These are phyloP conservation scores for Maudiozyma barnettii DNA, from an alignment of 805 yeast species.

Conservation along the genomic window DNA sequence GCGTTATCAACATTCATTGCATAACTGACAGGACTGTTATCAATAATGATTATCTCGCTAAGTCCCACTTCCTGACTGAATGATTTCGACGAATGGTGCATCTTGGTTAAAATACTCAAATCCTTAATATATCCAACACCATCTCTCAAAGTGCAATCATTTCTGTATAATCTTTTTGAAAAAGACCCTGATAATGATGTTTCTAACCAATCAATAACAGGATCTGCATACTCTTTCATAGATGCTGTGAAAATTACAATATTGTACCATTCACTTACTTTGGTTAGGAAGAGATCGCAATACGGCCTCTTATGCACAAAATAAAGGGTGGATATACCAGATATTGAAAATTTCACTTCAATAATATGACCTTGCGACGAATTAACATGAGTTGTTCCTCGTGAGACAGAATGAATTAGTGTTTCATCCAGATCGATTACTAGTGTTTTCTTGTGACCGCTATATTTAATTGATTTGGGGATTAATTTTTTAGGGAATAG, in stretches of 20 bases:
- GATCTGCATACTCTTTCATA: constrained; percentile 91
- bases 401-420: constrained; percentile 77
- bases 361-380: constrained; percentile 52
- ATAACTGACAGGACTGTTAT: constrained; percentile 88
- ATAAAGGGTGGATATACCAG: constrained; percentile 69
- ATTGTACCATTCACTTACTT: constrained; percentile 79
- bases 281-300: constrained; percentile 74
- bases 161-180: constrained; percentile 61
- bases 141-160: constrained; percentile 63
- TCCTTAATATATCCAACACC: constrained; percentile 88
- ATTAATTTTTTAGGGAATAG: constrained; percentile 36
- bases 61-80: constrained; percentile 21
- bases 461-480: constrained; percentile 27
- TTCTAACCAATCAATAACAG: constrained; percentile 88
- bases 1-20: constrained; percentile 80
- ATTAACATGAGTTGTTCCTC: constrained; percentile 33
- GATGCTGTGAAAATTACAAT: constrained; percentile 91
- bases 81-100: not conserved
- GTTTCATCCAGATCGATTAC: constrained; percentile 92
- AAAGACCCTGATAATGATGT: constrained; percentile 40
- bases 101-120: constrained; percentile 23
- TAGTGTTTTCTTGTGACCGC: constrained; percentile 44
- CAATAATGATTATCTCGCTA: constrained; percentile 62
- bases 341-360: constrained; percentile 55
- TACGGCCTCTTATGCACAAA: constrained; percentile 87